Percentiles rank a stretch among this genome's conserved stretches.
phyloP scores from a whole-genome alignment of 805 yeast species.

The Metschnikowia picachoensis region DNA sequence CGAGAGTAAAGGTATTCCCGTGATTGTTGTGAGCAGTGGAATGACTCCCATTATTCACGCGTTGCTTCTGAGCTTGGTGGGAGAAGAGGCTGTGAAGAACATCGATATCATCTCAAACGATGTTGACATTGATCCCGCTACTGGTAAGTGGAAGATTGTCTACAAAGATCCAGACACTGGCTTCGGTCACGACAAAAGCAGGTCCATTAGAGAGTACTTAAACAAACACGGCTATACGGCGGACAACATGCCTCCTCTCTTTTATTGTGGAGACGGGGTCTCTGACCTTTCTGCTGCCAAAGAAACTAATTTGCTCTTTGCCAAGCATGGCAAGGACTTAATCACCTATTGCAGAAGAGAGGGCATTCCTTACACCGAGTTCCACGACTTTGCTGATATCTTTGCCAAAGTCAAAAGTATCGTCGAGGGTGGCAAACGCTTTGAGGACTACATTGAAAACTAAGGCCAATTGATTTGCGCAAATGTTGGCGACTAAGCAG shows the following conservation, averaged over 20 bases:
- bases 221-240: slow-evolving; percentile 24
- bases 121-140: slow-evolving; percentile 48
- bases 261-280: slow-evolving; percentile 98
- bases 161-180: slow-evolving; percentile 76
- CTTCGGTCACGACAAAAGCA: slow-evolving; percentile 94
- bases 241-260: slow-evolving; percentile 53
- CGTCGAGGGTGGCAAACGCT: slow-evolving; percentile 27
- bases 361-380: slow-evolving; percentile 79
- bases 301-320: slow-evolving; percentile 90
- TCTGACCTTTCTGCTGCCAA: slow-evolving; percentile 92
- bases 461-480: neutral
- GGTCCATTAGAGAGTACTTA: slow-evolving; percentile 59
- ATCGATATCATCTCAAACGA: slow-evolving; percentile 82
- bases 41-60: slow-evolving; percentile 90
- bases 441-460: slow-evolving; percentile 18
- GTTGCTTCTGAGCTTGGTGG: slow-evolving; percentile 68
- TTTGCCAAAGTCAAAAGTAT: slow-evolving; percentile 56
- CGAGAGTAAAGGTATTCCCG: slow-evolving; percentile 64
- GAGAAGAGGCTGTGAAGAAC: slow-evolving; percentile 65
- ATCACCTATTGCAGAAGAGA: slow-evolving; percentile 80
- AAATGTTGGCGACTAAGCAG: too few relatives aligned
- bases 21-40: slow-evolving; percentile 86
- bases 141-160: slow-evolving; percentile 75
- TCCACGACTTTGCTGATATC: slow-evolving; percentile 73
- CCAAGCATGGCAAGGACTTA: slow-evolving; percentile 88